Evolutionary conservation across 2,329 filamentous ascomycete genomes (phyloP).

Genomic region (Colletotrichum sublineola): DNA sequence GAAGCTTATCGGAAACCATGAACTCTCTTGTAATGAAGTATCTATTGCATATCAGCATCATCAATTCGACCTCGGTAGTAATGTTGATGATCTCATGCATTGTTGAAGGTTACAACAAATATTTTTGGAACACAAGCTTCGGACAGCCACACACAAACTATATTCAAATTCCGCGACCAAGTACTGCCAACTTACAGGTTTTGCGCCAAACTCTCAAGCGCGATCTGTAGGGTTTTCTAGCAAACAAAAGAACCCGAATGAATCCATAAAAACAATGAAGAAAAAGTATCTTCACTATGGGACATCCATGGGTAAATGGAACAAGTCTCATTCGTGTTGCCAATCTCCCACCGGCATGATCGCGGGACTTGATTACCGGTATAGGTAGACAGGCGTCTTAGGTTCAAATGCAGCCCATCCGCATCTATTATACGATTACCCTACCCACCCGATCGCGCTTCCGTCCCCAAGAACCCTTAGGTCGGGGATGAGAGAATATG

Average conservation of each 20-base stretch:
- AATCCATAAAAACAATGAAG: background rate
- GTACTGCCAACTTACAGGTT: slow-evolving; percentile 27
- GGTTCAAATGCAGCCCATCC: background rate
- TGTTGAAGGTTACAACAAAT: slow-evolving; percentile 7
- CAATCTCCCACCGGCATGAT: slow-evolving; percentile 16
- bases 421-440: slow-evolving; percentile 7
- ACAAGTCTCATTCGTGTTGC: slow-evolving; percentile 21
- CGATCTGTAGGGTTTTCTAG: background rate
- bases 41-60: background rate
- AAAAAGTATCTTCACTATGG: slow-evolving; percentile 1
- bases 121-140: slow-evolving; percentile 12
- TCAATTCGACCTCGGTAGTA: background rate
- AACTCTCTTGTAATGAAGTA: background rate
- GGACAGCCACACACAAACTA: slow-evolving; percentile 4
- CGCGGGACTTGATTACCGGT: slow-evolving; percentile 14
- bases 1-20: slow-evolving; percentile 21
- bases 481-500: background rate
- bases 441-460: slow-evolving; percentile 15
- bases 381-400: background rate
- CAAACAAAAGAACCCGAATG: slow-evolving; percentile 6
- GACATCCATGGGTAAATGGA: slow-evolving; percentile 8
- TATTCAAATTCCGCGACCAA: background rate
- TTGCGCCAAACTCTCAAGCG: slow-evolving; percentile 27
- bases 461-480: slow-evolving; percentile 20
- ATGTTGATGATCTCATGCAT: slow-evolving; percentile 2